Percentiles rank a stretch among this genome's conserved stretches.
phyloP scores from a whole-genome alignment of 768 basidiomycete genomes.

The Naganishia vaughanmartiniae region DNA sequence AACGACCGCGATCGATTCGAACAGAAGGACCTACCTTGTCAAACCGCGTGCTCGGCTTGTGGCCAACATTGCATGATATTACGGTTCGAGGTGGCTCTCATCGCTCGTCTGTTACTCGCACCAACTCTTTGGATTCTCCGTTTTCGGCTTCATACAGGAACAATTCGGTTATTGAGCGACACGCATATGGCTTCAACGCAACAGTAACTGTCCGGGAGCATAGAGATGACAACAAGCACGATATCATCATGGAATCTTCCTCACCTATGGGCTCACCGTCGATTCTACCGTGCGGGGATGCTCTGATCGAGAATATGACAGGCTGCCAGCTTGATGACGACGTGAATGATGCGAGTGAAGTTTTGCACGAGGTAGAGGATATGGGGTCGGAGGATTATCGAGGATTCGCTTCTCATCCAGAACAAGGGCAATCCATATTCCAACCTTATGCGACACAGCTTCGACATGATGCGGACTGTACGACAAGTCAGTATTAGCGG shows the following conservation, averaged over 20 bases:
- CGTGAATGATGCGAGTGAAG: neutral
- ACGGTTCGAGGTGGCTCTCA: neutral
- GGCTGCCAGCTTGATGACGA: slow-evolving; percentile 4
- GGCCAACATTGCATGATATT: neutral
- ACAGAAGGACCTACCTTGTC: neutral
- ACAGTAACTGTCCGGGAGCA: neutral
- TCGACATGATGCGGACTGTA: neutral
- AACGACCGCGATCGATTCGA: neutral
- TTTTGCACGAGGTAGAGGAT: slow-evolving; percentile 2
- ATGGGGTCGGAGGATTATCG: neutral
- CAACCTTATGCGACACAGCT: neutral
- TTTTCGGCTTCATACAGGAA: neutral
- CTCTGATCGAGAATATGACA: slow-evolving; percentile 3
- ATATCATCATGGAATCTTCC: slow-evolving; percentile 6
- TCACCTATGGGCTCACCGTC: neutral
- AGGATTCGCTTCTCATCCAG: neutral
- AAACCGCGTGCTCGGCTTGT: neutral
- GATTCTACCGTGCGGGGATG: neutral
- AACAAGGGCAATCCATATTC: neutral
- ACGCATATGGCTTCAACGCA: neutral
- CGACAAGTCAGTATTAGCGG: neutral
- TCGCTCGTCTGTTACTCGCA: neutral
- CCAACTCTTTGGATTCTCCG: neutral
- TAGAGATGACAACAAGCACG: neutral
- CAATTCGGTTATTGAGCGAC: neutral